Conservation (phyloP, 169 alveolate genomes). For the Plasmodium adleri region DNA sequence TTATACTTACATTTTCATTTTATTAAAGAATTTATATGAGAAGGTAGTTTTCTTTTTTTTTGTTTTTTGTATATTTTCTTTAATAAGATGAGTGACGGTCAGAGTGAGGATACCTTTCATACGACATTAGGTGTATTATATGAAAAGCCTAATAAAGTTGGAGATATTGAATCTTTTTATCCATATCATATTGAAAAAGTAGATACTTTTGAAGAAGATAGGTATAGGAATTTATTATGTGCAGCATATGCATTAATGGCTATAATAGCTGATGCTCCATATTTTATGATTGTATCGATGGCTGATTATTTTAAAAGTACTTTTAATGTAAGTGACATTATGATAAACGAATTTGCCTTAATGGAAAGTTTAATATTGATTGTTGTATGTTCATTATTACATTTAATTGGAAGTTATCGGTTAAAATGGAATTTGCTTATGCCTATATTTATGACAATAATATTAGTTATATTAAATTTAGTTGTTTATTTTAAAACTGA, state of each 20-base stretch:
- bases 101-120: not conserved
- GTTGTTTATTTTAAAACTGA: slow-evolving; percentile 11
- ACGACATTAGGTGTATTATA: not conserved
- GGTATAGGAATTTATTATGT: slow-evolving; percentile 3
- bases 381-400: slow-evolving; percentile 19
- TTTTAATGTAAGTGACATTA: slow-evolving; percentile 22
- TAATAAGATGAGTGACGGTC: not conserved
- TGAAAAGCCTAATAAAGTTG: not conserved
- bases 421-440: slow-evolving; percentile 28
- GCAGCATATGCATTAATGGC: slow-evolving; percentile 38
- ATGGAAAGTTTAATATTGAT: slow-evolving; percentile 41
- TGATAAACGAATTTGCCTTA: slow-evolving; percentile 42
- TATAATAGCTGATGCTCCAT: slow-evolving; percentile 39
- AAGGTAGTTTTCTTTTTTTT: no score
- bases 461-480: slow-evolving; percentile 11
- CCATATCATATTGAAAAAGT: slow-evolving; percentile 13
- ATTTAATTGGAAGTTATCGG: slow-evolving; percentile 49
- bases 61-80: no score
- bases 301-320: slow-evolving; percentile 27
- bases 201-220: slow-evolving; percentile 32
- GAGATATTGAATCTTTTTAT: slow-evolving; percentile 13
- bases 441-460: slow-evolving; percentile 5
- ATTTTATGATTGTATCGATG: slow-evolving; percentile 47
- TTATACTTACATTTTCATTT: no score
- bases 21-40: no score